Conservation (phyloP, 73 alveolate species). For the Paramecium octaurelia region DNA sequence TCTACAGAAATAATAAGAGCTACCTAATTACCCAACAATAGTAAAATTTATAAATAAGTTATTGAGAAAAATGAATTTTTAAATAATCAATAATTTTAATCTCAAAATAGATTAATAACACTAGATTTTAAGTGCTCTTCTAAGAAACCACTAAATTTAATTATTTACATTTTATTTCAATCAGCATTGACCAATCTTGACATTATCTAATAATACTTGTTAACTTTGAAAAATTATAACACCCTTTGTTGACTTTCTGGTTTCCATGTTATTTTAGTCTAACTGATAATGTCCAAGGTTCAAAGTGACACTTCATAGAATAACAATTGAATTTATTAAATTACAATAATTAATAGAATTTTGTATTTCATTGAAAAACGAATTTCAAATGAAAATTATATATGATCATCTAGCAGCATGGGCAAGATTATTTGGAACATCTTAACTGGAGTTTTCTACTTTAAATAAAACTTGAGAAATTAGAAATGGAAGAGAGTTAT, state of each 20-base stretch:
- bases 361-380: too few relatives aligned
- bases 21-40: neutral
- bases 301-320: neutral
- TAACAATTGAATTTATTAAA: neutral
- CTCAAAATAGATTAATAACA: neutral
- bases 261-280: neutral
- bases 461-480: neutral
- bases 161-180: neutral
- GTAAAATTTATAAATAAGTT: neutral
- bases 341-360: too few relatives aligned
- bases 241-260: neutral
- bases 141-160: neutral
- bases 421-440: too few relatives aligned
- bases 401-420: too few relatives aligned
- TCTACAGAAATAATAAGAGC: neutral
- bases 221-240: neutral
- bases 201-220: neutral
- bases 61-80: neutral
- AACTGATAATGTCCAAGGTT: neutral
- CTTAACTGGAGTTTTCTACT: too few relatives aligned
- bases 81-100: neutral
- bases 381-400: too few relatives aligned
- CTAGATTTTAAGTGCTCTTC: neutral
- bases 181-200: neutral
- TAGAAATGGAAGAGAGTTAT: neutral